Conservation (phyloP, 2,329 filamentous ascomycete species). For the Metarhizium anisopliae region DNA sequence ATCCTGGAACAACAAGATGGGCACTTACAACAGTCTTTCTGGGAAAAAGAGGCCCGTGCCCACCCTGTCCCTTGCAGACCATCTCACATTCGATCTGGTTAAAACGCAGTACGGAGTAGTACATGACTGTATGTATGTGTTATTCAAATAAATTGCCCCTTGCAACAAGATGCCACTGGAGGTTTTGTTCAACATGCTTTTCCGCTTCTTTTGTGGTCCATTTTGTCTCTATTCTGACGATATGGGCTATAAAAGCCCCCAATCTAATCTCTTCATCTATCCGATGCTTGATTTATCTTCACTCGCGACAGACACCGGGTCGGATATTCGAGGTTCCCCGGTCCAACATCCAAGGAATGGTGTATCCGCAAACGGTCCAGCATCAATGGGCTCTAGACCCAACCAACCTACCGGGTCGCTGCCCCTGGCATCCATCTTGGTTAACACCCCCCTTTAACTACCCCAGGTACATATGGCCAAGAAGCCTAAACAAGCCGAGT, state of each 20-base stretch:
- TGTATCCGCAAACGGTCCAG: not conserved
- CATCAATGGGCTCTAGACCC: constrained; percentile 8
- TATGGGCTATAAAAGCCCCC: not conserved
- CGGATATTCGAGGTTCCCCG: not conserved
- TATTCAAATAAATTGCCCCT: not conserved
- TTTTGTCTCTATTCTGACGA: not conserved
- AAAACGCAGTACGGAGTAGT: not conserved
- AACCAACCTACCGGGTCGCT: constrained; percentile 11
- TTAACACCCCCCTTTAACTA: not conserved
- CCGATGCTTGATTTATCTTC: not conserved
- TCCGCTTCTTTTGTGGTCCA: not conserved
- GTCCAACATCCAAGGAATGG: not conserved
- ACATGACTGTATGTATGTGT: not conserved
- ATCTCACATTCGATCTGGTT: not conserved
- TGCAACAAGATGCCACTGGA: not conserved
- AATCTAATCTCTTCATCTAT: not conserved
- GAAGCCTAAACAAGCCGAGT: not conserved
- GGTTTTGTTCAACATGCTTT: not conserved
- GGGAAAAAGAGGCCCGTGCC: not conserved
- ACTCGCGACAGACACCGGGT: not conserved
- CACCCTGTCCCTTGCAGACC: not conserved
- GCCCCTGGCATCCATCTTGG: constrained; percentile 1
- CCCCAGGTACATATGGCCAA: not conserved
- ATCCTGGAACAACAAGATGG: not conserved
- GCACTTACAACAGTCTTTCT: not conserved